Base-by-base conservation (phyloP, 306 rosid genomes). In the Dalbergia oliveri region DNA sequence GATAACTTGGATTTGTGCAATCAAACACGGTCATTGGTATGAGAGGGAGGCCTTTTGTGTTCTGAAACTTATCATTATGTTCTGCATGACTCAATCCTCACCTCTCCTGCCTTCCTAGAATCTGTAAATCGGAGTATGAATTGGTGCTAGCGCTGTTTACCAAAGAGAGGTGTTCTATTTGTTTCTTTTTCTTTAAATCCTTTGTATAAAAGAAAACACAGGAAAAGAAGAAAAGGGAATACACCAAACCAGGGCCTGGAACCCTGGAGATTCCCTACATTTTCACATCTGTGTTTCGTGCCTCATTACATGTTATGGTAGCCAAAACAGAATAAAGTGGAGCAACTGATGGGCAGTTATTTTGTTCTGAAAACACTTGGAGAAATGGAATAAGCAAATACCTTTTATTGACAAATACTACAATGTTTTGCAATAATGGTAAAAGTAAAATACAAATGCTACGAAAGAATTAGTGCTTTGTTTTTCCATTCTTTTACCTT, bases 371-470 rank as follows among this genome's bases (percentile, higher is more conserved):
- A 23, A 26, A 57, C 34, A 59, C 2, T 2, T 23, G 66, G 41
- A 10, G 39, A 26, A 61, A 61, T 61, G 66, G 66, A 11, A 61
- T 59, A 68, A 82, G 69, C 56, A 69, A 73, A 80, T 53, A 76
- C 9, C 70, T 82, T 49, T 13, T 84, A 72, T 75, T 79, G 71
- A 72, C 54, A 82, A 77, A 68, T 60, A 47, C 23, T 65, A n/a
- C 51, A 72, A 53, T 66, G 43, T 12, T 58, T 43, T 69, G 54
- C 73, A 75, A 75, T 65, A 82, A 81, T 79, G 83, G 41, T 37
- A 37, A 26, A 26, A 26, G 72, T 41, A 73, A 67, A 35, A 50
- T 26, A 51, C 45, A 67, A 83, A 73, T 51, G n/a, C 12, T 13
- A 47, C 86, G 65, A 73, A 81, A 80, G 82, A 83, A 83, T 72